These are phyloP conservation scores for Spathaspora gorwiae DNA, from an alignment of 805 yeast genomes.

Conservation along the genomic window DNA sequence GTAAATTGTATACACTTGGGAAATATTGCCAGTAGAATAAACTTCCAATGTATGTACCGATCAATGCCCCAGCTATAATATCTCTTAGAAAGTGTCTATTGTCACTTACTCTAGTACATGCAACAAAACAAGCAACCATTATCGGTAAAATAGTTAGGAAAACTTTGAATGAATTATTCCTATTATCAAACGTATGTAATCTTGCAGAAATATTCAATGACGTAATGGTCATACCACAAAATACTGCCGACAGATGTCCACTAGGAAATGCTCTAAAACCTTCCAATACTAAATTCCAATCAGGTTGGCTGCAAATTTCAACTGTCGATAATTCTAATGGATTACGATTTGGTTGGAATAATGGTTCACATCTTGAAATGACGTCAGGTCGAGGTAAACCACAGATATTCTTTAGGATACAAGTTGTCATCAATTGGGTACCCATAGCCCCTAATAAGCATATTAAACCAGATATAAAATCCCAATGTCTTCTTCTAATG, in stretches of 20 bases:
- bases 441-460: slow-evolving; percentile 35
- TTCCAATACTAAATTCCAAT: slow-evolving; percentile 14
- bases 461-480: slow-evolving; percentile 31
- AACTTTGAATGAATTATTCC: slow-evolving; percentile 30
- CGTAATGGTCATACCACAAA: slow-evolving; percentile 29
- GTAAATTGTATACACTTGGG: slow-evolving; percentile 25
- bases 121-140: slow-evolving; percentile 26
- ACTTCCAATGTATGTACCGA: slow-evolving; percentile 32
- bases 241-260: slow-evolving; percentile 26
- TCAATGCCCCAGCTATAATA: slow-evolving; percentile 32
- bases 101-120: slow-evolving; percentile 45
- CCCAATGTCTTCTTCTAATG: slow-evolving; percentile 33
- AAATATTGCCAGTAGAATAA: slow-evolving; percentile 39
- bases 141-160: slow-evolving; percentile 31
- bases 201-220: slow-evolving; percentile 30
- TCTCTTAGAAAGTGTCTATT: slow-evolving; percentile 41
- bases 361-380: slow-evolving; percentile 20
- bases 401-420: slow-evolving; percentile 23
- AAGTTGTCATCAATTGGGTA: slow-evolving; percentile 34
- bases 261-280: slow-evolving; percentile 27
- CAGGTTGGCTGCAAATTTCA: slow-evolving; percentile 14
- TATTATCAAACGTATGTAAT: slow-evolving; percentile 29
- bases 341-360: slow-evolving; percentile 4
- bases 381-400: slow-evolving; percentile 27
- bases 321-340: slow-evolving; percentile 10